Conservation (phyloP, 805 yeast species). For the Metschnikowia amazonensis region DNA sequence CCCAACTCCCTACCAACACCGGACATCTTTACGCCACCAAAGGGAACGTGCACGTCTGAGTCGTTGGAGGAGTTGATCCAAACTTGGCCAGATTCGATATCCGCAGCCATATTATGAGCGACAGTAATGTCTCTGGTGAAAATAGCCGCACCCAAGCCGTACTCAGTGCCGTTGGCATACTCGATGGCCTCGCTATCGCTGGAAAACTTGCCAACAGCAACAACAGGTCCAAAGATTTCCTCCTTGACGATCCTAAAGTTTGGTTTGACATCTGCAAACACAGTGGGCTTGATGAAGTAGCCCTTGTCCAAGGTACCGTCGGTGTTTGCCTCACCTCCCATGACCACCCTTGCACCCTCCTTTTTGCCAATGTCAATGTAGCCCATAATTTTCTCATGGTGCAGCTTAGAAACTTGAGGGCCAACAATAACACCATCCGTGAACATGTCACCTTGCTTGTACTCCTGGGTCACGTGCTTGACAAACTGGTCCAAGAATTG, state of each 20-base stretch:
- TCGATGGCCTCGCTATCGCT: slow-evolving; percentile 64
- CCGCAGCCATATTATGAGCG: slow-evolving; percentile 62
- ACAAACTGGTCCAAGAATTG: slow-evolving; percentile 45
- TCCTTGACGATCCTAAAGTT: slow-evolving; percentile 65
- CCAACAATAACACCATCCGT: slow-evolving; percentile 49
- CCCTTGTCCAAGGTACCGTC: slow-evolving; percentile 46
- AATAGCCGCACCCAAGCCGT: slow-evolving; percentile 81
- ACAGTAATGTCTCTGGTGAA: slow-evolving; percentile 64
- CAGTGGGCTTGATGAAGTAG: slow-evolving; percentile 69
- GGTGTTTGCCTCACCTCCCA: slow-evolving; percentile 41
- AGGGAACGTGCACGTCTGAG: slow-evolving; percentile 62
- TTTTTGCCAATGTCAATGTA: slow-evolving; percentile 42
- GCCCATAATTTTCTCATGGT: slow-evolving; percentile 49
- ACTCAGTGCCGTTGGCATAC: slow-evolving; percentile 67
- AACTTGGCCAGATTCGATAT: slow-evolving; percentile 62
- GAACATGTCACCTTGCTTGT: slow-evolving; percentile 57
- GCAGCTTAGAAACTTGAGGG: slow-evolving; percentile 57
- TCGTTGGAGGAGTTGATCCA: slow-evolving; percentile 70
- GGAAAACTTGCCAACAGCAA: slow-evolving; percentile 59
- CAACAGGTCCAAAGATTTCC: slow-evolving; percentile 89
- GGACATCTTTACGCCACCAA: slow-evolving; percentile 76
- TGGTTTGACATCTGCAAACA: slow-evolving; percentile 67
- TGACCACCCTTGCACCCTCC: slow-evolving; percentile 41
- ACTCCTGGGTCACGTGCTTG: slow-evolving; percentile 43
- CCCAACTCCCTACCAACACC: slow-evolving; percentile 85